A percentile compares a stretch with the other conserved stretches of the same genome.
These are phyloP conservation scores for Erysimum pusillum DNA, from an alignment of 441 rosid genomes.

Conservation along the genomic window DNA sequence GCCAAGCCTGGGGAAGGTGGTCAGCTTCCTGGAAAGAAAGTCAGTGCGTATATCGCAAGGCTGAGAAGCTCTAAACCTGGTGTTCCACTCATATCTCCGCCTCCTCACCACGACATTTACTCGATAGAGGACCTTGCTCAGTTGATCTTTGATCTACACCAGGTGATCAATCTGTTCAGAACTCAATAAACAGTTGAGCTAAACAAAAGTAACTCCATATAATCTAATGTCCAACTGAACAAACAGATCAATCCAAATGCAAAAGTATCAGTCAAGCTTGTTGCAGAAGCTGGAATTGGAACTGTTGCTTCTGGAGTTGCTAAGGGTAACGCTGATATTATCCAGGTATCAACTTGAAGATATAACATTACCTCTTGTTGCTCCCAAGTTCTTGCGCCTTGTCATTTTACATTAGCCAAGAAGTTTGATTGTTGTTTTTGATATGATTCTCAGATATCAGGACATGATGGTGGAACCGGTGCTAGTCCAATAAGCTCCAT, in stretches of 20 bases:
- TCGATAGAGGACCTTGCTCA: slow-evolving; percentile 99
- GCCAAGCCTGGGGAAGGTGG: slow-evolving; percentile 99
- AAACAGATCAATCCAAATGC: slow-evolving; percentile 93
- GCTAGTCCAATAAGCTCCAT: slow-evolving; percentile 99
- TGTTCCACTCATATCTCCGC: slow-evolving; percentile 99
- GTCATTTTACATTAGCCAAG: neutral
- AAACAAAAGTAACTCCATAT: slow-evolving; percentile 12
- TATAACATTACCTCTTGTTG: neutral
- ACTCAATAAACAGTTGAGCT: slow-evolving; percentile 16
- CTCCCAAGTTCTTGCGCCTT: neutral
- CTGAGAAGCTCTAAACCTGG: slow-evolving; percentile 98
- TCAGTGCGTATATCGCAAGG: slow-evolving; percentile 97
- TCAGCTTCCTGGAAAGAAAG: slow-evolving; percentile 98
- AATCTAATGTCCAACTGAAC: slow-evolving; percentile 26
- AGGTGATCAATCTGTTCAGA: slow-evolving; percentile 60
- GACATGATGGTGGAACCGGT: slow-evolving; percentile 99
- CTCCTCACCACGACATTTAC: slow-evolving; percentile 98
- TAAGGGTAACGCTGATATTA: slow-evolving; percentile 97
- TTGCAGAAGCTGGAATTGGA: slow-evolving; percentile 99
- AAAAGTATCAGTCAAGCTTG: slow-evolving; percentile 98
- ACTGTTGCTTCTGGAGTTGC: slow-evolving; percentile 99
- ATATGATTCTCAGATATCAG: slow-evolving; percentile 78
- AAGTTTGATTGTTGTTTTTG: slow-evolving; percentile 21
- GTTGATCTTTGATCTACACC: slow-evolving; percentile 96
- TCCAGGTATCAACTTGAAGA: slow-evolving; percentile 69